These are phyloP conservation scores for Nepenthes mirabilis DNA, from an alignment of 148 eudicot species.

Conservation along the genomic window DNA sequence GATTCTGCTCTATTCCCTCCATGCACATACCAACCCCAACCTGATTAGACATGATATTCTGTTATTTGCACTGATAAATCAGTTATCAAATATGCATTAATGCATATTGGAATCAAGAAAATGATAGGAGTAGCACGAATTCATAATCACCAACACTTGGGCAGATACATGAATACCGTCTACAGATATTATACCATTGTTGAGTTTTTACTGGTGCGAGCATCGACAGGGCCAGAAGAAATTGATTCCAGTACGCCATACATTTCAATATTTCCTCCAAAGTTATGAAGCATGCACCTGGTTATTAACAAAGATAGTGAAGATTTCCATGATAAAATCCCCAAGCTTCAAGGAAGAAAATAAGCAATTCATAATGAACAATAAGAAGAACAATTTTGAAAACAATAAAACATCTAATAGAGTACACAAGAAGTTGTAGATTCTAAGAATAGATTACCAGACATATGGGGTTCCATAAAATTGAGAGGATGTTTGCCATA, in stretches of 20 bases:
- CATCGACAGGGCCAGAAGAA: constrained; percentile 89
- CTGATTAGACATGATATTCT: constrained; percentile 20
- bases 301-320: neutral
- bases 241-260: constrained; percentile 81
- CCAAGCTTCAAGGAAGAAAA: neutral
- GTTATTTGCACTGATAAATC: neutral
- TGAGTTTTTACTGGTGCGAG: constrained; percentile 69
- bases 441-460: constrained; percentile 35
- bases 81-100: neutral
- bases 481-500: constrained; percentile 83
- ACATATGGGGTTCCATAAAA: constrained; percentile 91
- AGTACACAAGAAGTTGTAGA: constrained; percentile 3
- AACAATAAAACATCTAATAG: neutral
- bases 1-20: constrained; percentile 99
- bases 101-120: neutral
- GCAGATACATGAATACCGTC: neutral
- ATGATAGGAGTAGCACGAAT: too few relatives aligned
- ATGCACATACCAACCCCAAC: constrained; percentile 98
- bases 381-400: neutral
- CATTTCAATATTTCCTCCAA: constrained; percentile 99
- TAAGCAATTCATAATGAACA: too few relatives aligned
- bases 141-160: too few relatives aligned
- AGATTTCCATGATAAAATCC: neutral
- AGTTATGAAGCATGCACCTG: constrained; percentile 99
- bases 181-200: constrained; percentile 56